Base-by-base conservation (phyloP, 495 filamentous ascomycete genomes). In the Penicillium mononematosum region DNA sequence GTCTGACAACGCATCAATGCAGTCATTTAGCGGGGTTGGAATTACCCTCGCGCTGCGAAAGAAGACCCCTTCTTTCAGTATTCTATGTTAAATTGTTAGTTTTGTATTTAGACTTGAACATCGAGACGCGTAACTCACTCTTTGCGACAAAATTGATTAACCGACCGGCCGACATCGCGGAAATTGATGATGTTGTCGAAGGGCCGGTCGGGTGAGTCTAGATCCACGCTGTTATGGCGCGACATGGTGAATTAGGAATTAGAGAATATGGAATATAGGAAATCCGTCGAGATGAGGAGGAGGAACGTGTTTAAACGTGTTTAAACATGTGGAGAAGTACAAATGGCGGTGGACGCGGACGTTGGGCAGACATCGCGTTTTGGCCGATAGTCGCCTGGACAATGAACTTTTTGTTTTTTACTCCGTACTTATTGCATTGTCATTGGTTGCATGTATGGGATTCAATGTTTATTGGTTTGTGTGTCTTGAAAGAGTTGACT, bases 151-250 rank as follows among this genome's bases (percentile, higher is more conserved):
- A 79, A 78, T 22, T 76, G 68, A 56, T 94, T 94, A 55, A 92
- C 76, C 12, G 84, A 85, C 53, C 78, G 74, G n/a, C 86, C 91
- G 53, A 94, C 87, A 79, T 95, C 91, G 36, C 91, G 85, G 71
- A 95, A 92, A 67, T 95, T 94, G 68, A 89, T 76, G 58, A 93
- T 83, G 41, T 78, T 84, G 50, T 88, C 78, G 58, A 92, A 85
- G 1, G 77, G 74, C 4, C 73, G 68, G 50, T 74, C 71, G 43
- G 72, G 66, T n/a, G 75, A 73, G 63, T 67, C 72, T 45, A 76
- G 71, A 61, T 74, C 72, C 25, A 75, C 61, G 58, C 72, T 75
- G 42, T 69, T 70, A 25, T 68, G 65, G 52, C 72, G 69, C 17
- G 66, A 49, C 66, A 69, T 69, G 41, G 39, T 27, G 27, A 11